Evolutionary conservation across 75 land plant species (phyloP), one percentile per base, ranked within the genome.

Genomic region (Sequoiadendron giganteum): DNA sequence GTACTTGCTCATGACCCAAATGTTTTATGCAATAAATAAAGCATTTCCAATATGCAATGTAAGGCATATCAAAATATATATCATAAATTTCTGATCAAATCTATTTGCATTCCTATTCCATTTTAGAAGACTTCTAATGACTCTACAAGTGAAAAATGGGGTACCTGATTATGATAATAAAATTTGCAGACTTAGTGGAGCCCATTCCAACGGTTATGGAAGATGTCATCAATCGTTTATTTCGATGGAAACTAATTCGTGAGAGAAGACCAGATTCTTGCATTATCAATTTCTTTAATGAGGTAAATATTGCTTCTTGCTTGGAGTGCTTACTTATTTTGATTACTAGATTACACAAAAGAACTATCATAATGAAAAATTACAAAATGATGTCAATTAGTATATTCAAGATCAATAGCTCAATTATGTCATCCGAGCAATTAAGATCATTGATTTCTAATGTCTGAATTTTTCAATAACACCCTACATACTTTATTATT

Each of bases 231-330:
- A 92, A 96, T 83, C 96, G 93, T 82, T 86, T 96, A 55, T 47
- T 90, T 11, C 90, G 84, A 73, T 95, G 95, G 93, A 89, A 90
- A 48, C 40, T 96, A 34, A 89, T 96, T 15, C 96, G 94, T 36
- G 95, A 94, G 65, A 90, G 83, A 84, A 92, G 85, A 77, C 98
- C 98, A 68, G 95, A 95, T 85, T 90, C 94, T 42, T 96, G 95
- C 88, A 92, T 92, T 48, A 92, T 96, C 45, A 95, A 93, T 90
- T 94, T 94, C 91, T 94, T 96, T 80, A 94, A 95, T 56, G 96
- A 95, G 95, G 98, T 96, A 91, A 19, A 68, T 68, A 68, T 68
- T 68, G 25, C n/a, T 19, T 0, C n/a, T 68, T 68, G 13, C 72
- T 25, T 68, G 6, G n/a, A 68, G 72, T 68, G 72, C 72, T 68